Percentiles rank a stretch among this genome's conserved stretches.
phyloP scores from a whole-genome alignment of 1,284 basidiomycete species.

The Pseudozyma flocculosa region DNA sequence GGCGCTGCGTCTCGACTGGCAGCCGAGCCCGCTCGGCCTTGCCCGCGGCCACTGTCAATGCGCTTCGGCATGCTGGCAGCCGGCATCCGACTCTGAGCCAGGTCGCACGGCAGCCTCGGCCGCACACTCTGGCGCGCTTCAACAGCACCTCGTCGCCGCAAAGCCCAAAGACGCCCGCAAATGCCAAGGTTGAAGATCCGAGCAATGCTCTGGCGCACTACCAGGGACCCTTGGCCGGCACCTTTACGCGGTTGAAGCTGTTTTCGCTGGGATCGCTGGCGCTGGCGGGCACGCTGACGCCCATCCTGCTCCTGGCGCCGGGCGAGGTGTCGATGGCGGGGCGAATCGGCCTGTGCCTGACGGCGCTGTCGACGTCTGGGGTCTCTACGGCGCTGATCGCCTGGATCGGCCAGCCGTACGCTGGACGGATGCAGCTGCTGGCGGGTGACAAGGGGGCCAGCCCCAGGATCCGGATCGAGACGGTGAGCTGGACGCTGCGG shows the following conservation, averaged over 20 bases:
- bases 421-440: slow-evolving; percentile 59
- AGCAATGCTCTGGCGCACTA: slow-evolving; percentile 40
- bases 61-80: no score
- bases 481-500: slow-evolving; percentile 67
- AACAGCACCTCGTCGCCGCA: background rate
- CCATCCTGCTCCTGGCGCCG: slow-evolving; percentile 77
- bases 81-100: no score
- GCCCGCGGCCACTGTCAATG: no score
- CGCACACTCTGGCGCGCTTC: no score
- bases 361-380: slow-evolving; percentile 71
- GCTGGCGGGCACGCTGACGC: slow-evolving; percentile 70
- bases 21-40: background rate
- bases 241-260: slow-evolving; percentile 75
- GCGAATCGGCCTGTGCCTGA: slow-evolving; percentile 69
- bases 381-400: slow-evolving; percentile 73
- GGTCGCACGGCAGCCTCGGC: no score
- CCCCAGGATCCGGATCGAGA: slow-evolving; percentile 62
- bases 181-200: no score
- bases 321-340: slow-evolving; percentile 71
- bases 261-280: slow-evolving; percentile 78
- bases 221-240: slow-evolving; percentile 68
- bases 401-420: slow-evolving; percentile 69
- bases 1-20: background rate
- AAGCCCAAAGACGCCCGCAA: no score
- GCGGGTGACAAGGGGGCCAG: background rate